phyloP scores from a whole-genome alignment of 345 rosid species.

The Luvunga scandens region DNA sequence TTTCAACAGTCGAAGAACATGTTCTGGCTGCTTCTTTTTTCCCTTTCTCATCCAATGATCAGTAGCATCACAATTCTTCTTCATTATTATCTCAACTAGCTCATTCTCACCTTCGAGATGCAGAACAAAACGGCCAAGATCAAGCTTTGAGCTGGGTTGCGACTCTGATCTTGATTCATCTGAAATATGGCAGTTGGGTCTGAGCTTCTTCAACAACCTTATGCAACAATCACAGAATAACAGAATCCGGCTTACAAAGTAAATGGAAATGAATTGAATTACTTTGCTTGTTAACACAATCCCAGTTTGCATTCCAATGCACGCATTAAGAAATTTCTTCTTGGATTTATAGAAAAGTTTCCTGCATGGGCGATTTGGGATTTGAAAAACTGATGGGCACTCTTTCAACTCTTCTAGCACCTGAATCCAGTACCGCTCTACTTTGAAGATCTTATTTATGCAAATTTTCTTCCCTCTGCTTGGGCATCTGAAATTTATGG shows the following conservation, averaged over 20 bases:
- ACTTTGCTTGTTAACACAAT: slow-evolving; percentile 64
- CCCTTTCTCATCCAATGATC: slow-evolving; percentile 58
- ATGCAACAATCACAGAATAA: slow-evolving; percentile 21
- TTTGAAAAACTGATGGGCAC: slow-evolving; percentile 39
- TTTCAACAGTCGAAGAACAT: slow-evolving; percentile 54
- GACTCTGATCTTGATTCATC: slow-evolving; percentile 40
- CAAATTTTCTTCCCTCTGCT: slow-evolving; percentile 27
- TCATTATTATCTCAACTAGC: slow-evolving; percentile 53
- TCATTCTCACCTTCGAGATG: slow-evolving; percentile 84
- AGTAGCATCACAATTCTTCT: slow-evolving; percentile 59
- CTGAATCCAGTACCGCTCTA: slow-evolving; percentile 72
- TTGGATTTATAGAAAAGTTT: slow-evolving; percentile 40
- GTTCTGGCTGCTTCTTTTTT: slow-evolving; percentile 46
- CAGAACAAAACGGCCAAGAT: slow-evolving; percentile 64
- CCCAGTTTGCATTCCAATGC: slow-evolving; percentile 54
- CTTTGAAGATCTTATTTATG: slow-evolving; percentile 31
- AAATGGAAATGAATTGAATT: slow-evolving; percentile 53
- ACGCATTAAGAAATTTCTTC: slow-evolving; percentile 33
- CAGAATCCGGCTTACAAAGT: slow-evolving; percentile 39
- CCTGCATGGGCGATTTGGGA: slow-evolving; percentile 40
- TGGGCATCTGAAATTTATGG: slow-evolving; percentile 73
- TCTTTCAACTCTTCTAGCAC: slow-evolving; percentile 62
- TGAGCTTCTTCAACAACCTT: slow-evolving; percentile 21
- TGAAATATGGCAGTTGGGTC: slow-evolving; percentile 20
- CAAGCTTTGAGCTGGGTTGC: slow-evolving; percentile 27